Evolutionary conservation across 805 yeast species (phyloP).

Genomic region (Ogataea trehaloabstinens): DNA sequence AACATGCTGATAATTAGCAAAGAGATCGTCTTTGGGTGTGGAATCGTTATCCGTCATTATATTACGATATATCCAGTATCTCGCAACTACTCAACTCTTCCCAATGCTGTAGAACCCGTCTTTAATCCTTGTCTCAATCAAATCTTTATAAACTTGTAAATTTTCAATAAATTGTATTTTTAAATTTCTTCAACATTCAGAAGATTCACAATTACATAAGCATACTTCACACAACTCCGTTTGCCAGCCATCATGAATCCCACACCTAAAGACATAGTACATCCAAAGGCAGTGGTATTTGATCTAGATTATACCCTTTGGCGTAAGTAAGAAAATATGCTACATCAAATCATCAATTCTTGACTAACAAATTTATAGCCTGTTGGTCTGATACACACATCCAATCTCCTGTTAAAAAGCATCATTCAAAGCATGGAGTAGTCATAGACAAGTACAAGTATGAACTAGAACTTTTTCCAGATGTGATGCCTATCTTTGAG

Average conservation of each 20-base stretch:
- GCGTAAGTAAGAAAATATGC: conserved; percentile 50
- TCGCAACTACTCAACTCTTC: no score
- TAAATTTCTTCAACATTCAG: no score
- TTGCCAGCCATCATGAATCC: no score
- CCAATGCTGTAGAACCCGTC: no score
- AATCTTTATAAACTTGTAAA: no score
- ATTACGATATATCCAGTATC: no score
- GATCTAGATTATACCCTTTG: conserved; percentile 77
- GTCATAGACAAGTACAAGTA: conserved; percentile 56
- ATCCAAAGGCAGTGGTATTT: conserved; percentile 61
- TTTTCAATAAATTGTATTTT: no score
- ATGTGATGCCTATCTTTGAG: conserved; percentile 61
- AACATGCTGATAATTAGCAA: conserved; percentile 8
- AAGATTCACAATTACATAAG: no score
- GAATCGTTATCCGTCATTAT: no score
- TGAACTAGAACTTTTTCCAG: conserved; percentile 57
- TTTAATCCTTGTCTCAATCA: no score
- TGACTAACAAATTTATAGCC: conserved; percentile 16
- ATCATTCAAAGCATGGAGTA: conserved; percentile 27
- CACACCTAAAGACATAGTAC: background rate
- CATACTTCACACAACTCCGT: no score
- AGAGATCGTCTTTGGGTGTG: conserved; percentile 1
- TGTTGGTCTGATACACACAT: conserved; percentile 83
- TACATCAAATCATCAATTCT: background rate
- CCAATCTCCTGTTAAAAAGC: conserved; percentile 45